phyloP scores from a whole-genome alignment of 2,329 filamentous ascomycete species.

The Aureobasidium musti region DNA sequence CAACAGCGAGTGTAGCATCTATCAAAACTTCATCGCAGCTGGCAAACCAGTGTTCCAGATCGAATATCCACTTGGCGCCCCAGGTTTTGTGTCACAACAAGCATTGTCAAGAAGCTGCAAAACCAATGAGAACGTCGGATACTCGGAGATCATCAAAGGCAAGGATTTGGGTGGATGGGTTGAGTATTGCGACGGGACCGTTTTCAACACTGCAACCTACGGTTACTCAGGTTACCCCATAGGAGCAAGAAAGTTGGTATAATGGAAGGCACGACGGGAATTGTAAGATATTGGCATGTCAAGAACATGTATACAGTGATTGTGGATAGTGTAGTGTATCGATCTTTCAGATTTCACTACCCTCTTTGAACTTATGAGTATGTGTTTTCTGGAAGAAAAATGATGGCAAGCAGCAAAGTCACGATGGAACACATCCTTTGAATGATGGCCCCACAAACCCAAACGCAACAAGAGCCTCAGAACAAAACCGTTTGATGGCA shows the following conservation, averaged over 20 bases:
- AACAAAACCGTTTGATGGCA: no score
- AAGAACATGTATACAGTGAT: background rate
- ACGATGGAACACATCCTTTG: no score
- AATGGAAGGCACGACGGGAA: background rate
- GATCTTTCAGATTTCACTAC: background rate
- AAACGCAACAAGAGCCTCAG: no score
- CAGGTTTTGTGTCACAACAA: constrained; percentile 40
- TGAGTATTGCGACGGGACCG: constrained; percentile 31
- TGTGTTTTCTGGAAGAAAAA: no score
- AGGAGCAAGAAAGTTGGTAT: background rate
- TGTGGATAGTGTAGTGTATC: background rate
- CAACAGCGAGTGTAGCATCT: constrained; percentile 61
- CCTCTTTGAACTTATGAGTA: no score
- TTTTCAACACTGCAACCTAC: background rate
- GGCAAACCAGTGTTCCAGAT: constrained; percentile 72
- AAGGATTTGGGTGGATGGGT: constrained; percentile 66
- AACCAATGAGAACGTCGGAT: constrained; percentile 40
- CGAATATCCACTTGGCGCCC: constrained; percentile 63
- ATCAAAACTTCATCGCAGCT: constrained; percentile 59
- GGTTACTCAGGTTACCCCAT: no score
- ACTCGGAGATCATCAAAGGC: constrained; percentile 60
- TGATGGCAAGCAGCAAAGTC: no score
- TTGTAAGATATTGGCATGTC: background rate
- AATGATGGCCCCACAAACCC: no score
- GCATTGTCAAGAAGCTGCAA: constrained; percentile 48